Conservation (phyloP, 2,329 filamentous ascomycete genomes). For the Nemania sp. region DNA sequence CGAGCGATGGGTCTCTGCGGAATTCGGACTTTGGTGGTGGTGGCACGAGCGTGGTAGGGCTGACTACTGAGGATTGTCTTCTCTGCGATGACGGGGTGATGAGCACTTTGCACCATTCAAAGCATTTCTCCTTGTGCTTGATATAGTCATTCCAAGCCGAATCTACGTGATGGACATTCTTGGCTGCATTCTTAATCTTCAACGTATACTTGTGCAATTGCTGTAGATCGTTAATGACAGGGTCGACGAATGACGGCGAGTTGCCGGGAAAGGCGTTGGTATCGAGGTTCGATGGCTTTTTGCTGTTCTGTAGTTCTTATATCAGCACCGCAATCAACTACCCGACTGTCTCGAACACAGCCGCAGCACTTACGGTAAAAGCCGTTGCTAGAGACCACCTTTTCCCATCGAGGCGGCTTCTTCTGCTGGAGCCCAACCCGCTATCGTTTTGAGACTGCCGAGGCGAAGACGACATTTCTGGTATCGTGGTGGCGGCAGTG, state of each 20-base stretch:
- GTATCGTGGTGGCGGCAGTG: slow-evolving; percentile 3
- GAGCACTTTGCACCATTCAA: slow-evolving; percentile 56
- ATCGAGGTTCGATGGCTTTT: slow-evolving; percentile 19
- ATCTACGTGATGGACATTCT: slow-evolving; percentile 52
- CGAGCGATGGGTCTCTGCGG: slow-evolving; percentile 13
- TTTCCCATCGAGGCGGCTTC: slow-evolving; percentile 28
- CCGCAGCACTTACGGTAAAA: slow-evolving; percentile 30
- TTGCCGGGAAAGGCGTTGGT: slow-evolving; percentile 27
- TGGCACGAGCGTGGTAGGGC: slow-evolving; percentile 31
- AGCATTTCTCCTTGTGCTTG: slow-evolving; percentile 56
- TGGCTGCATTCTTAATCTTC: slow-evolving; percentile 30
- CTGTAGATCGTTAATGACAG: slow-evolving; percentile 25
- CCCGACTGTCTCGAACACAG: neutral
- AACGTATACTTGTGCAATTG: slow-evolving; percentile 34
- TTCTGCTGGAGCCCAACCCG: slow-evolving; percentile 15
- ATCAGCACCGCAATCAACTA: slow-evolving; percentile 2
- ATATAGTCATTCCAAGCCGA: slow-evolving; percentile 59
- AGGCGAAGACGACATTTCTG: slow-evolving; percentile 25
- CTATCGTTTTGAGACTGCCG: slow-evolving; percentile 8
- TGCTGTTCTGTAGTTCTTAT: slow-evolving; percentile 12
- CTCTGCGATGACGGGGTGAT: slow-evolving; percentile 42
- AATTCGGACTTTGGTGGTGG: slow-evolving; percentile 19
- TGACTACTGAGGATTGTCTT: slow-evolving; percentile 19
- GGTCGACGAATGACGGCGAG: slow-evolving; percentile 28
- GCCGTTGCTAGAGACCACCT: slow-evolving; percentile 31